Conservation (phyloP, 2,329 filamentous ascomycete species). For the Neobulgaria alba region DNA sequence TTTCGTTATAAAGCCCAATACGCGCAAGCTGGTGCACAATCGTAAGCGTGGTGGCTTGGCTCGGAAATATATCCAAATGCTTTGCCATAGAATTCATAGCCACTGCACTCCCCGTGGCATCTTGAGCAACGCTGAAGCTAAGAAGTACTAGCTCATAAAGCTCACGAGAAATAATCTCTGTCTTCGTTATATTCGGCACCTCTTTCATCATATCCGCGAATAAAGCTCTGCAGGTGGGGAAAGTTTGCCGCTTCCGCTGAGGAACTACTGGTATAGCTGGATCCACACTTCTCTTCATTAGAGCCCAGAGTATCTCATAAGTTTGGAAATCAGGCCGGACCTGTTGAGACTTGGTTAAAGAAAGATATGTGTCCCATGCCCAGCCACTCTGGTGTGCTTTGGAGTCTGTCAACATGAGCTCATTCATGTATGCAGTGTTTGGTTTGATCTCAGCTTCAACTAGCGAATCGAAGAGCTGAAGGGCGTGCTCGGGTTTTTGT, state of each 20-base stretch:
- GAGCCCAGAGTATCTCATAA: slow-evolving; percentile 24
- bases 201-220: slow-evolving; percentile 40
- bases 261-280: slow-evolving; percentile 8
- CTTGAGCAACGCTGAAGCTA: slow-evolving; percentile 40
- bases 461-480: slow-evolving; percentile 54
- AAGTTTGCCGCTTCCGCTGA: slow-evolving; percentile 3
- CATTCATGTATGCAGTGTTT: slow-evolving; percentile 72
- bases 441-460: slow-evolving; percentile 54
- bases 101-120: slow-evolving; percentile 40
- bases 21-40: slow-evolving; percentile 41
- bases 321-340: slow-evolving; percentile 25
- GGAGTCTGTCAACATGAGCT: slow-evolving; percentile 48
- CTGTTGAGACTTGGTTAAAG: slow-evolving; percentile 11
- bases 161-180: slow-evolving; percentile 35
- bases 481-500: slow-evolving; percentile 47
- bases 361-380: slow-evolving; percentile 21
- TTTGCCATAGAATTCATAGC: slow-evolving; percentile 37
- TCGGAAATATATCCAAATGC: slow-evolving; percentile 37
- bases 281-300: slow-evolving; percentile 21
- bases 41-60: slow-evolving; percentile 37
- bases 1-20: slow-evolving; percentile 24
- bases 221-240: slow-evolving; percentile 22
- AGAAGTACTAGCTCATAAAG: slow-evolving; percentile 44
- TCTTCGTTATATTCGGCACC: slow-evolving; percentile 4
- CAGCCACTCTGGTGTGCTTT: slow-evolving; percentile 13